phyloP scores from a whole-genome alignment of 2,329 filamentous ascomycete genomes.

The Pestalotiopsis sp. region DNA sequence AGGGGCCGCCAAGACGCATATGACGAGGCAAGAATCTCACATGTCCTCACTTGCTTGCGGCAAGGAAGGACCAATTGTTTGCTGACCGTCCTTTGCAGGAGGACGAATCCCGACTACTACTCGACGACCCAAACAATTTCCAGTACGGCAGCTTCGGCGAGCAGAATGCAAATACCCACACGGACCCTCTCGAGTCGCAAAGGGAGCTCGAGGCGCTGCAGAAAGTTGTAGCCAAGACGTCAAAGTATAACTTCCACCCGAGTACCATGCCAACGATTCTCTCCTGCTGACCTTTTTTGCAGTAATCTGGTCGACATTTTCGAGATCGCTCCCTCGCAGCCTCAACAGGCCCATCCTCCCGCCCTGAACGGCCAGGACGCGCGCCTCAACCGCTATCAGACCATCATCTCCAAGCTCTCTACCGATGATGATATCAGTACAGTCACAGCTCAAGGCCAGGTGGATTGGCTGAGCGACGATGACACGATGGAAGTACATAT shows the following conservation, averaged over 20 bases:
- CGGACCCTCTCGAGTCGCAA: slow-evolving; percentile 63
- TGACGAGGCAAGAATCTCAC: slow-evolving; percentile 51
- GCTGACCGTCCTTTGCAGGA: slow-evolving; percentile 38
- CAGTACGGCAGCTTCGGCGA: slow-evolving; percentile 67
- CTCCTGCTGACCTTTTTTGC: slow-evolving; percentile 3
- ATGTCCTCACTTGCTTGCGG: neutral
- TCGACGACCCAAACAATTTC: slow-evolving; percentile 60
- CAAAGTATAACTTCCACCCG: slow-evolving; percentile 50
- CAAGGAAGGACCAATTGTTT: neutral
- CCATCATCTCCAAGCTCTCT: slow-evolving; percentile 61
- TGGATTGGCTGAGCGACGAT: slow-evolving; percentile 58
- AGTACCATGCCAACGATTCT: slow-evolving; percentile 10
- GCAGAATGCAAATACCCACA: slow-evolving; percentile 52
- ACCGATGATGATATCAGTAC: slow-evolving; percentile 40
- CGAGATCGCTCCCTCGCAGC: slow-evolving; percentile 59
- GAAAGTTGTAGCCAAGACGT: slow-evolving; percentile 64
- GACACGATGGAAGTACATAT: slow-evolving; percentile 48
- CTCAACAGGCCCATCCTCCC: slow-evolving; percentile 29
- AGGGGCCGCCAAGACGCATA: slow-evolving; percentile 50
- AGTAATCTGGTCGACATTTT: slow-evolving; percentile 71
- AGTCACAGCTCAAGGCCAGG: slow-evolving; percentile 40
- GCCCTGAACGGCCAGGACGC: slow-evolving; percentile 53
- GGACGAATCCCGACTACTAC: slow-evolving; percentile 60
- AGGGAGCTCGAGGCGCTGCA: slow-evolving; percentile 66
- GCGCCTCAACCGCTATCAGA: slow-evolving; percentile 60